Evolutionary conservation across 179 eudicot genomes (phyloP), one percentile per base, ranked within the genome.

Genomic region (Beta lomatogona): DNA sequence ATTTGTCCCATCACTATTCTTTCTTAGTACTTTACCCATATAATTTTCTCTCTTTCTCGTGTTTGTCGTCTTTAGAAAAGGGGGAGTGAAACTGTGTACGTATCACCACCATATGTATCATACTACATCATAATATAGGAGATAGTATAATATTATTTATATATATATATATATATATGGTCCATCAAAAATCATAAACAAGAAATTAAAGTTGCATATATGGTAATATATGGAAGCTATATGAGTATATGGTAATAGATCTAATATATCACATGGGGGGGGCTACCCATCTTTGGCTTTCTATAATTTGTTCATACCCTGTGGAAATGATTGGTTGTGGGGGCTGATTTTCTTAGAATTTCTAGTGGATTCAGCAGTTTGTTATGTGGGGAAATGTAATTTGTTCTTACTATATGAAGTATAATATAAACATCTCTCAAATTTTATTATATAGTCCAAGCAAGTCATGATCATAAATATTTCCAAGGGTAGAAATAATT

Each of bases 291-390:
- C 61, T 78, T 78, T 73, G 63, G 74, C 48, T 61, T 55, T n/a
- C 48, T 65, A 45, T 64, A 46, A 55, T 44, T 72, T 77, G 84
- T 81, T 80, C 81, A 71, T 54, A 75, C 80, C 76, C 18, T 76
- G 36, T 65, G 13, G 81, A 74, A 76, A 80, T 84, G 78, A 84
- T 84, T 84, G 78, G 80, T 73, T 77, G 80, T 80, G 81, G 83
- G 53, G 77, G 3, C 21, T 53, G 14, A 0, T 53, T 5, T 61
- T 50, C 67, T 44, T 54, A 18, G 31, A 77, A 68, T 71, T 71
- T 79, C 61, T 59, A 25, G 71, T 80, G 71, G 77, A 61, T 72
- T 79, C 52, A 80, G 9, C 4, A 41, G 73, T 77, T 6, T 9
- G 25, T 66, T 19, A 44, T 67, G 19, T 31, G 73, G 52, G 52